Evolutionary conservation across 345 rosid genomes (phyloP).

Genomic region (Conringia planisiliqua): DNA sequence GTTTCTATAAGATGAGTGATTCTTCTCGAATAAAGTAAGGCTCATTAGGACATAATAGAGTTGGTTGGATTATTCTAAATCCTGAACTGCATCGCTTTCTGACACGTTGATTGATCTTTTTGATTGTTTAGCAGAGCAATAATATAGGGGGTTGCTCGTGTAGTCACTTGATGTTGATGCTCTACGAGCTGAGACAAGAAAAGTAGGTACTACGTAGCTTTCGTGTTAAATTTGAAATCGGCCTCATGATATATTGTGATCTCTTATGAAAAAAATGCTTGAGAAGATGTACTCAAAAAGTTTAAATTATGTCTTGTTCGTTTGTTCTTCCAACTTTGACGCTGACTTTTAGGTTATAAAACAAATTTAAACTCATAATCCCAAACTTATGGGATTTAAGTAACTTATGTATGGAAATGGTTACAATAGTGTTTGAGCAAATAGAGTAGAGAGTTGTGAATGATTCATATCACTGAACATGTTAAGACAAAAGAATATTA

Average conservation of each 20-base stretch:
- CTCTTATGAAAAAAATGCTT: neutral
- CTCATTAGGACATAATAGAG: neutral
- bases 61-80: neutral
- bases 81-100: neutral
- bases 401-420: neutral
- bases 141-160: constrained; percentile 39
- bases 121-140: constrained; percentile 32
- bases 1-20: neutral
- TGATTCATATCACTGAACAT: constrained; percentile 3
- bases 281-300: neutral
- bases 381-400: neutral
- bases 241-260: neutral
- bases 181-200: constrained; percentile 3
- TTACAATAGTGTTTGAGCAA: too few relatives aligned
- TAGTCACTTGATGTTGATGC: constrained; percentile 15
- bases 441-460: neutral
- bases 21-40: neutral
- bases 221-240: neutral
- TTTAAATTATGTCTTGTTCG: neutral
- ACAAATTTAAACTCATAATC: neutral
- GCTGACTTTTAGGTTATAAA: neutral
- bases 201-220: constrained; percentile 18
- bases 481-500: constrained; percentile 25
- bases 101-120: neutral
- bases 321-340: neutral